A percentile compares a stretch with the other conserved stretches of the same genome.
Evolutionary conservation across 2,329 filamentous ascomycete genomes (phyloP).

Genomic region (Hypoxylon sp.): DNA sequence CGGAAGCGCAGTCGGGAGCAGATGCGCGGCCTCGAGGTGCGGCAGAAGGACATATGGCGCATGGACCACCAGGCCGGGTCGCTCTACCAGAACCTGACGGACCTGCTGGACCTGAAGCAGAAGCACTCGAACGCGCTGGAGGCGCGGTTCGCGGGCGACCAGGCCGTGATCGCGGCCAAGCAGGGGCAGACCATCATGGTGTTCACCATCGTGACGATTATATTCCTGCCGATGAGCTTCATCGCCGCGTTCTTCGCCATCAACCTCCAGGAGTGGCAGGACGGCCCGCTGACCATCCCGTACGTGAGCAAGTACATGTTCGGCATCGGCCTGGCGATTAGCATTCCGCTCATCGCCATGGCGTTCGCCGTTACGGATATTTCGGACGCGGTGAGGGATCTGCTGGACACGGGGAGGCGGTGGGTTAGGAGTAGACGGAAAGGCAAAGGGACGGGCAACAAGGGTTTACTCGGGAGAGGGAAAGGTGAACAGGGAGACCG

Average conservation of each 20-base stretch:
- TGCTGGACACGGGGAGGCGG: not conserved
- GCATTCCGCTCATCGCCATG: constrained; percentile 54
- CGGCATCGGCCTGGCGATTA: constrained; percentile 57
- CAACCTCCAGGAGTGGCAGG: constrained; percentile 61
- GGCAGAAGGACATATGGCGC: constrained; percentile 69
- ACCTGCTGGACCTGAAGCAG: constrained; percentile 75
- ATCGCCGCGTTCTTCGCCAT: constrained; percentile 60
- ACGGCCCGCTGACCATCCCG: constrained; percentile 54
- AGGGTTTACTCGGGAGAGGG: not conserved
- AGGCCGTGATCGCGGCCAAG: constrained; percentile 70
- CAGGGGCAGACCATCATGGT: constrained; percentile 60
- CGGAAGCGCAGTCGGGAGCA: constrained; percentile 69
- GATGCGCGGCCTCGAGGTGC: constrained; percentile 67
- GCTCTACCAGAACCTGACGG: constrained; percentile 70
- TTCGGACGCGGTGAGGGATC: constrained; percentile 37
- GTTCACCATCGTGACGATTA: constrained; percentile 60
- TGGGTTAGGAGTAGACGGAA: constrained; percentile 15
- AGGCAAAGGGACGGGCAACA: not conserved
- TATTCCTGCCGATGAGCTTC: constrained; percentile 60
- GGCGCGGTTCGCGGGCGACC: constrained; percentile 70
- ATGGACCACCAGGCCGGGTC: constrained; percentile 73
- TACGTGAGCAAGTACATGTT: constrained; percentile 69
- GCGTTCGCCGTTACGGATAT: constrained; percentile 56
- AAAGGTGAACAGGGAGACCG: not conserved
- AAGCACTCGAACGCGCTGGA: constrained; percentile 77